Evolutionary conservation across 78 protist genomes (phyloP).

Genomic region (Protostelium mycophagum): DNA sequence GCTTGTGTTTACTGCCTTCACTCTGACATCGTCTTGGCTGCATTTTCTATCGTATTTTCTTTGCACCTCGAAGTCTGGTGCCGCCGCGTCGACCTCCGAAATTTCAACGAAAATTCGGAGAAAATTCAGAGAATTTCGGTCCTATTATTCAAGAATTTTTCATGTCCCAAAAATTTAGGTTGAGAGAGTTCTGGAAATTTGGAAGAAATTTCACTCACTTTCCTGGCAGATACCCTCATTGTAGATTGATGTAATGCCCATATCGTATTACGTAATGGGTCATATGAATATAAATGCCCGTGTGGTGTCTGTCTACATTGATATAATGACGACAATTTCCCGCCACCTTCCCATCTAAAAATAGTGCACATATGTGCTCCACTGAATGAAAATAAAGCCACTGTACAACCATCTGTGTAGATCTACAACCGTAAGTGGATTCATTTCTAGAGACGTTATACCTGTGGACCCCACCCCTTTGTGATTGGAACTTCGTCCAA

Average conservation of each 20-base stretch:
- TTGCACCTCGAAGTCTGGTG: no score
- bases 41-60: no score
- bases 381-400: background rate
- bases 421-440: background rate
- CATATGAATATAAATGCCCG: background rate
- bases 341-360: background rate
- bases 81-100: no score
- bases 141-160: no score
- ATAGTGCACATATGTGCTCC: background rate
- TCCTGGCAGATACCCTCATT: background rate
- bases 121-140: no score
- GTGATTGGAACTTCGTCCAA: background rate
- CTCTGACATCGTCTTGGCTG: background rate
- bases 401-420: background rate
- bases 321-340: no score
- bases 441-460: background rate
- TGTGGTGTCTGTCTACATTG: background rate
- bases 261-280: background rate
- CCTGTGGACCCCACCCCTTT: background rate
- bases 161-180: no score
- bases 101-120: no score
- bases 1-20: background rate
- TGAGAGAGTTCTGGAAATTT: no score
- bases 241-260: background rate
- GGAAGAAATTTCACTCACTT: background rate